These are phyloP conservation scores for Dissophora ornata DNA, from an alignment of 192 early-diverging fungal genomes.

Conservation along the genomic window DNA sequence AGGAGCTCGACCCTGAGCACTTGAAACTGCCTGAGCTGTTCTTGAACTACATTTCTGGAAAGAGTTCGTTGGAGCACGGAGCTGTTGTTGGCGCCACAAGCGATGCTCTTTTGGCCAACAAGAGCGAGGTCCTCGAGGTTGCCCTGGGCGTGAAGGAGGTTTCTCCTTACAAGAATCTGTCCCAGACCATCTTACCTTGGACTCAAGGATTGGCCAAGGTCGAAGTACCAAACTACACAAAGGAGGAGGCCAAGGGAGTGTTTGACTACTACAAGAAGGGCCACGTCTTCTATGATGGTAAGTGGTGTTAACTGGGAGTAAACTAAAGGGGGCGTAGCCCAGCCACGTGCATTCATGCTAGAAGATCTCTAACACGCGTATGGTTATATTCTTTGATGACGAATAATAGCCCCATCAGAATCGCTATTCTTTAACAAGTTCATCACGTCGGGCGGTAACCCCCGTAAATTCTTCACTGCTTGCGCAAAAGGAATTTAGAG, in stretches of 20 bases:
- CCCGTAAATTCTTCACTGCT: slow-evolving; percentile 59
- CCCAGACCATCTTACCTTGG: slow-evolving; percentile 38
- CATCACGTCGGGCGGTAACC: slow-evolving; percentile 52
- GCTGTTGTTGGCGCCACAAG: slow-evolving; percentile 58
- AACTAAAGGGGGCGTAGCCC: too few species aligned
- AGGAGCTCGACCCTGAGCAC: slow-evolving; percentile 53
- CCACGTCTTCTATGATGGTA: slow-evolving; percentile 49
- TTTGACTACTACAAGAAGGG: slow-evolving; percentile 61
- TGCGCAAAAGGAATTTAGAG: slow-evolving; percentile 54
- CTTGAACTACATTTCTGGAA: slow-evolving; percentile 61
- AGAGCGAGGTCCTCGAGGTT: slow-evolving; percentile 56
- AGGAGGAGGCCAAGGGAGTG: slow-evolving; percentile 57
- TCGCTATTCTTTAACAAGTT: slow-evolving; percentile 48
- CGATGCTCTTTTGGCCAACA: slow-evolving; percentile 22
- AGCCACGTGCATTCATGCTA: too few species aligned
- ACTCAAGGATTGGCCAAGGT: slow-evolving; percentile 47
- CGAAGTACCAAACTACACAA: slow-evolving; percentile 55
- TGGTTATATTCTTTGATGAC: slow-evolving; percentile 1
- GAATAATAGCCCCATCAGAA: slow-evolving; percentile 45
- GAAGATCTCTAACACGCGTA: too few species aligned
- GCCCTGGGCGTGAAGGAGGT: slow-evolving; percentile 46
- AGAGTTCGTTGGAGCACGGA: slow-evolving; percentile 55
- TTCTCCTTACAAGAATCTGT: slow-evolving; percentile 51
- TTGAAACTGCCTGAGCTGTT: slow-evolving; percentile 58
- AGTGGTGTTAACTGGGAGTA: too few species aligned